These are phyloP conservation scores for Colletotrichum ledebouriae DNA, from an alignment of 2,329 filamentous ascomycete species.

Conservation along the genomic window DNA sequence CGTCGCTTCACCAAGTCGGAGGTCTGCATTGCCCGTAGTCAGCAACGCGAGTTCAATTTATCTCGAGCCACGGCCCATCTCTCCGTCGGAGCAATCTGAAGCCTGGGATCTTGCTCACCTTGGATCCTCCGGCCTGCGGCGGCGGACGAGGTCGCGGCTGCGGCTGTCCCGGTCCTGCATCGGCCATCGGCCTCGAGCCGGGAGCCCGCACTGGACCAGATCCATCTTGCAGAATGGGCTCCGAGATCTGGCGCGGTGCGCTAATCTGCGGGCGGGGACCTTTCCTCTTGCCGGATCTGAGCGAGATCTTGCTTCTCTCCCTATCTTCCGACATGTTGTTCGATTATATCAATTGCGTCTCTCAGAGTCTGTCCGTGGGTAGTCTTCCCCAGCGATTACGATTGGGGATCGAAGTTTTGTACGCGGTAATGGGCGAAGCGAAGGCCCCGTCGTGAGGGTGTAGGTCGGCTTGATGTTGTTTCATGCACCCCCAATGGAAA, in stretches of 20 bases:
- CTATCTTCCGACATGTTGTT: constrained; percentile 70
- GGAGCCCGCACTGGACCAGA: constrained; percentile 44
- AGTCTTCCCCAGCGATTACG: neutral
- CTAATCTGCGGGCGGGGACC: constrained; percentile 70
- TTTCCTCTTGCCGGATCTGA: constrained; percentile 74
- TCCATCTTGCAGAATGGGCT: constrained; percentile 67
- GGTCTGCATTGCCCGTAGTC: constrained; percentile 58
- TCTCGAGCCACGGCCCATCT: neutral
- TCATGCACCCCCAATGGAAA: constrained; percentile 33
- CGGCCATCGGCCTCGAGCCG: constrained; percentile 43
- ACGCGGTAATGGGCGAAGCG: neutral
- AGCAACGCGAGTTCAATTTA: neutral
- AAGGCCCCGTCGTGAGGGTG: constrained; percentile 27
- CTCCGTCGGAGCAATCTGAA: neutral
- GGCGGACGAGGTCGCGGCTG: constrained; percentile 53
- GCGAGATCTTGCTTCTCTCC: constrained; percentile 69
- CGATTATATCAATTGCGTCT: constrained; percentile 8
- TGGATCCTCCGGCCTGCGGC: constrained; percentile 65
- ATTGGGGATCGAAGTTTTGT: neutral
- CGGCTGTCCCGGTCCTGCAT: constrained; percentile 34
- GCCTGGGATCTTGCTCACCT: constrained; percentile 57
- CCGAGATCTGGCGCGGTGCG: constrained; percentile 73
- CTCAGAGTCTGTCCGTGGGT: neutral
- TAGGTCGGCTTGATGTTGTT: constrained; percentile 29
- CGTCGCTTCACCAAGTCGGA: constrained; percentile 92